Evolutionary conservation across 352 stramenopile genomes (phyloP).

Genomic region (Phytophthora quininea): DNA sequence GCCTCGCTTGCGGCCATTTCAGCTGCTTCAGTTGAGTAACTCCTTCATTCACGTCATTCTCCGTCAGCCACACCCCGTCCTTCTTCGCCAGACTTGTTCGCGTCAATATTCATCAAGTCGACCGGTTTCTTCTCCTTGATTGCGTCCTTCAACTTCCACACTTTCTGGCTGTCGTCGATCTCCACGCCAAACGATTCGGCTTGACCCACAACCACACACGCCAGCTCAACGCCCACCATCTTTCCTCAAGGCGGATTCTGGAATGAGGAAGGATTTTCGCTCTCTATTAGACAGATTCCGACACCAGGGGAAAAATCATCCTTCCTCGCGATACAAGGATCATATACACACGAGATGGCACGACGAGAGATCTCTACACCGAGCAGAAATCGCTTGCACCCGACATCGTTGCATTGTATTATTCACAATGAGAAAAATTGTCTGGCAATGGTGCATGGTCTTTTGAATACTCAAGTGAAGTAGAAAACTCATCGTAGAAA

Average conservation of each 20-base stretch:
- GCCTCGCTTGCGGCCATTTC: background rate
- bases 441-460: too few species aligned
- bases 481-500: too few species aligned
- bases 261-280: background rate
- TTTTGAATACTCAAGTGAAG: too few species aligned
- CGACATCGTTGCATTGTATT: too few species aligned
- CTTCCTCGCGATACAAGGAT: too few species aligned
- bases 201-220: background rate
- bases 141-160: conserved; percentile 1
- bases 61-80: background rate
- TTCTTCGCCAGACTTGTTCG: background rate
- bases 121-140: background rate
- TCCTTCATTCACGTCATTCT: background rate
- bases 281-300: too few species aligned
- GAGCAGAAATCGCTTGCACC: too few species aligned
- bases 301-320: too few species aligned
- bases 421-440: too few species aligned
- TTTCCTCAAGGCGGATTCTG: background rate
- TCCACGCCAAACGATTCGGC: background rate
- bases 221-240: background rate
- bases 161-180: background rate
- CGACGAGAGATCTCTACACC: too few species aligned
- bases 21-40: background rate
- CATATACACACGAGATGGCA: too few species aligned
- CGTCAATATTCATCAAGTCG: background rate